These are phyloP conservation scores for Avena eriantha DNA, from an alignment of 176 grass and related monocot genomes.

Conservation along the genomic window DNA sequence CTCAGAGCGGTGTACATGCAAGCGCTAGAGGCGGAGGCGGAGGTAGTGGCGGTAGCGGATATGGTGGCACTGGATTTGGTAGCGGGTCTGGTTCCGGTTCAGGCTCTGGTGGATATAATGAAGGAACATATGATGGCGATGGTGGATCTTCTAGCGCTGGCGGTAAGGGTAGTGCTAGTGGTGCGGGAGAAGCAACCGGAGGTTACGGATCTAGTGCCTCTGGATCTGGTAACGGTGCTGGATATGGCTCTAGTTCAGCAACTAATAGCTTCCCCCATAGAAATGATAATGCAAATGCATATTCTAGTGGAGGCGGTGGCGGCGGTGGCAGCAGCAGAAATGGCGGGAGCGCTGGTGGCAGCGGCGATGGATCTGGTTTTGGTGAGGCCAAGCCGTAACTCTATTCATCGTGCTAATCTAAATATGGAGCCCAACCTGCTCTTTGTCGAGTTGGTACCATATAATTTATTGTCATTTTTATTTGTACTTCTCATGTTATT, in stretches of 20 bases:
- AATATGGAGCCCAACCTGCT: background rate
- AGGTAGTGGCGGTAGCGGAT: background rate
- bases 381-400: background rate
- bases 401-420: too few species aligned
- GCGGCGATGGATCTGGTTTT: slow-evolving; percentile 15
- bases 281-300: background rate
- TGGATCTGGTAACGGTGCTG: slow-evolving; percentile 1
- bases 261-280: background rate
- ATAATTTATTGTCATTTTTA: background rate
- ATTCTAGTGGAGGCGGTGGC: background rate
- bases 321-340: background rate
- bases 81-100: background rate
- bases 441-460: background rate
- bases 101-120: background rate
- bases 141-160: background rate
- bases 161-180: background rate
- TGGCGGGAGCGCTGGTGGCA: background rate
- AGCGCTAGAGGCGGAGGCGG: background rate
- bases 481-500: background rate
- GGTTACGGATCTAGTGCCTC: slow-evolving; percentile 6
- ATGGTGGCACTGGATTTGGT: background rate
- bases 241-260: background rate
- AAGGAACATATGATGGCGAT: background rate
- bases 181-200: background rate
- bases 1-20: background rate